A percentile compares a stretch with the other conserved stretches of the same genome.
Evolutionary conservation across 2,329 filamentous ascomycete species (phyloP).

Genomic region (Colletotrichum truncatum): DNA sequence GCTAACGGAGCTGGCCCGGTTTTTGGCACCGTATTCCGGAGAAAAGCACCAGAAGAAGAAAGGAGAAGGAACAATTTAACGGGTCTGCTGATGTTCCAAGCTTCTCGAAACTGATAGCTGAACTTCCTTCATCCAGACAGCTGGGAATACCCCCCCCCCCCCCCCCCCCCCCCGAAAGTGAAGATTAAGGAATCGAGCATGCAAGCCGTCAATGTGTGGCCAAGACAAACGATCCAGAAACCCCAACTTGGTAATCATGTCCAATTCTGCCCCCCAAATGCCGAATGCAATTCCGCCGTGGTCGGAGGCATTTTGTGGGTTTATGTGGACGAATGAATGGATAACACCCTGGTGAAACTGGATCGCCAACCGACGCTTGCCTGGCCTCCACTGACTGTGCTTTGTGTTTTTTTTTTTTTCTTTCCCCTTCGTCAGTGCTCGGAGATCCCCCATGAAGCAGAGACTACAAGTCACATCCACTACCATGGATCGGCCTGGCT

Average conservation of each 20-base stretch:
- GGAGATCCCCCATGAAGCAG: neutral
- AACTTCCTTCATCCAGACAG: neutral
- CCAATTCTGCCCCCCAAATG: neutral
- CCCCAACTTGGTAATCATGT: neutral
- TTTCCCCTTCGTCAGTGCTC: neutral
- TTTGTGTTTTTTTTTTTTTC: neutral
- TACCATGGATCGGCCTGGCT: neutral
- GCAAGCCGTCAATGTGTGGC: neutral
- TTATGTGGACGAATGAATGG: neutral
- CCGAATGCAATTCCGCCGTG: neutral
- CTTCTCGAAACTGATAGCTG: conserved; percentile 17
- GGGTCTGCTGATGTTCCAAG: conserved; percentile 6
- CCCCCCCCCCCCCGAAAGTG: no score
- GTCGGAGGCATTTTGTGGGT: neutral
- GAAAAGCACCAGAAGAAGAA: conserved; percentile 9
- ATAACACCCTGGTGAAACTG: conserved; percentile 6
- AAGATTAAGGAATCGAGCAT: neutral
- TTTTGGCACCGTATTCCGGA: neutral
- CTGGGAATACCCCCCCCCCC: conserved; percentile 6
- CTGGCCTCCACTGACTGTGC: neutral
- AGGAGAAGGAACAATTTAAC: neutral
- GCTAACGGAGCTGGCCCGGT: neutral
- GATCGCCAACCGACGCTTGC: neutral
- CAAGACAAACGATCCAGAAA: neutral
- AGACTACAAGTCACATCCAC: neutral